Conservation (phyloP, 2,329 filamentous ascomycete genomes). For the Berkeleyomyces basicola region DNA sequence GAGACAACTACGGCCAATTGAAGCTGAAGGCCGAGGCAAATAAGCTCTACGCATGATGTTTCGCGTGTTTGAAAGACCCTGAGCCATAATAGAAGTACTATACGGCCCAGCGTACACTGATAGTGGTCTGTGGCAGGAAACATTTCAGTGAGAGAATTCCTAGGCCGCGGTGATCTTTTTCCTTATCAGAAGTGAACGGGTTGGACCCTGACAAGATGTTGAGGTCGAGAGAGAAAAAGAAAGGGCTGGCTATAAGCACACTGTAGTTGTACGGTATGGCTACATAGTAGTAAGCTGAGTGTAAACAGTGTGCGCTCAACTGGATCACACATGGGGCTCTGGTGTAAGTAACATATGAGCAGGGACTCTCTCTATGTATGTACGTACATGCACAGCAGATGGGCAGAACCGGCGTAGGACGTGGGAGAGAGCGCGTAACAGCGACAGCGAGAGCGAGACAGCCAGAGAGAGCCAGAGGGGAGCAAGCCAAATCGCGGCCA, state of each 20-base stretch:
- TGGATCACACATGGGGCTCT: too few species aligned
- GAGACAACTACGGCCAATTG: too few species aligned
- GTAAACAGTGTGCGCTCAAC: not conserved
- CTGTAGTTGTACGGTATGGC: not conserved
- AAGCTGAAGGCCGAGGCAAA: too few species aligned
- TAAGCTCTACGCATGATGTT: too few species aligned
- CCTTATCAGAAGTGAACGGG: not conserved
- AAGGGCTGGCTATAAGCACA: not conserved
- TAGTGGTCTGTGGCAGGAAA: not conserved
- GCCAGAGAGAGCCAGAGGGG: not conserved
- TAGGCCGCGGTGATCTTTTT: not conserved
- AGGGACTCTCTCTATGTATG: too few species aligned
- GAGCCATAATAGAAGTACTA: not conserved
- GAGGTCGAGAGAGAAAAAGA: not conserved
- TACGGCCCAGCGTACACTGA: too few species aligned
- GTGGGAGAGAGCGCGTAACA: not conserved
- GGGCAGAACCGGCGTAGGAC: not conserved
- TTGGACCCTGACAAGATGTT: not conserved
- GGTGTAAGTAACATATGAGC: too few species aligned
- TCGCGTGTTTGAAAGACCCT: not conserved
- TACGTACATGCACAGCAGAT: not conserved
- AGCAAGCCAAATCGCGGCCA: not conserved
- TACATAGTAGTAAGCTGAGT: not conserved
- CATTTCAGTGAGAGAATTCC: not conserved
- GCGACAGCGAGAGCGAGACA: not conserved